Conservation (phyloP, 2,329 filamentous ascomycete genomes). For the Orbilia javanica region DNA sequence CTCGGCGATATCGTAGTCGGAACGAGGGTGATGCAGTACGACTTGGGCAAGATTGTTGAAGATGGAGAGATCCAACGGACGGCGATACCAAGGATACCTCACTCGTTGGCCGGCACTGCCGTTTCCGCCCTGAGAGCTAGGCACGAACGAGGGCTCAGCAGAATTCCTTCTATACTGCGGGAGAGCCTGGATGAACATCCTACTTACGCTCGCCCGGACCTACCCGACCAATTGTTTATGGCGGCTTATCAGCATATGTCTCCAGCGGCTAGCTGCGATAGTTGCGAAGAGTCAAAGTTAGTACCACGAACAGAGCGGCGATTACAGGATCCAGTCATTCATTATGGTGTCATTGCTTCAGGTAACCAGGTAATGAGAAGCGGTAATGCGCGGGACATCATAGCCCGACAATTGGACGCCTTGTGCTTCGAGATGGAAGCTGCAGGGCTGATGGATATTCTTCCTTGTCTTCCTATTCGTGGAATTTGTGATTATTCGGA, state of each 20-base stretch:
- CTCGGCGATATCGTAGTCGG: constrained; percentile 63
- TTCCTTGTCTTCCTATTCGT: constrained; percentile 40
- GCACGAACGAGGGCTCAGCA: constrained; percentile 21
- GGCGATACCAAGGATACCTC: constrained; percentile 34
- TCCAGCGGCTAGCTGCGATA: neutral
- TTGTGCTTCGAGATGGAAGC: constrained; percentile 55
- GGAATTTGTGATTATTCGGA: constrained; percentile 54
- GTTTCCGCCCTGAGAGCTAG: constrained; percentile 32
- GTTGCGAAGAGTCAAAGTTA: constrained; percentile 29
- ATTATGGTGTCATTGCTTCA: constrained; percentile 46
- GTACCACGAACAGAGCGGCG: neutral
- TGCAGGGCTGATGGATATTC: constrained; percentile 47
- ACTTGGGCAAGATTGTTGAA: constrained; percentile 60
- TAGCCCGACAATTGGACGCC: constrained; percentile 40
- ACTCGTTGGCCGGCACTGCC: constrained; percentile 19
- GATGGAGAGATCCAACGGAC: constrained; percentile 44
- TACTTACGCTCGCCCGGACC: constrained; percentile 14
- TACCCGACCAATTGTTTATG: constrained; percentile 15
- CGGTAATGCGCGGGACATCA: constrained; percentile 29
- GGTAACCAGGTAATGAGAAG: constrained; percentile 47
- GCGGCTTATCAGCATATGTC: constrained; percentile 32
- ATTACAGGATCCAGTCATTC: constrained; percentile 9
- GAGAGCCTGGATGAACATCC: constrained; percentile 24
- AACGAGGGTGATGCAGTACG: constrained; percentile 62
- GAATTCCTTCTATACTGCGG: constrained; percentile 35